These are phyloP conservation scores for Russula earlei DNA, from an alignment of 768 basidiomycete species.

Conservation along the genomic window DNA sequence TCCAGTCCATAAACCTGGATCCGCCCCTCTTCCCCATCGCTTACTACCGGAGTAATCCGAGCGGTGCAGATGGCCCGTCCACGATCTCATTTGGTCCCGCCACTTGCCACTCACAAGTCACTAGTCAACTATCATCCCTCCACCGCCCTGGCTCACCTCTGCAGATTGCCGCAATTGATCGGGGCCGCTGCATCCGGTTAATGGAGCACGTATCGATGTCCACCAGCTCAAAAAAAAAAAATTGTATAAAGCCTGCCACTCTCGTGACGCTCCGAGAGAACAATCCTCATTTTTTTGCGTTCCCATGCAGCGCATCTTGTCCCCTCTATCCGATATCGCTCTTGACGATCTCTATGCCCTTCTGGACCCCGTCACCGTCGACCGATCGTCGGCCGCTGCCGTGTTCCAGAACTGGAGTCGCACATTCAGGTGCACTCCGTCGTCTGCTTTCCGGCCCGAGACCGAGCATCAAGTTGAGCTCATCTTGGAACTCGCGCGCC, in stretches of 20 bases:
- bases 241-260: constrained; percentile 11
- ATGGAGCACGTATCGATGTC: constrained; percentile 1
- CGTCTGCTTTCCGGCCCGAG: constrained; percentile 67
- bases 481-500: constrained; percentile 71
- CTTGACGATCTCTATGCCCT: constrained; percentile 40
- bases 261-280: background rate
- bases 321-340: constrained; percentile 32
- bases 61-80: background rate
- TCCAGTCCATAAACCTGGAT: background rate
- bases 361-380: constrained; percentile 47
- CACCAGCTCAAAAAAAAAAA: background rate
- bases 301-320: constrained; percentile 12
- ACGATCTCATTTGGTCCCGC: constrained; percentile 1
- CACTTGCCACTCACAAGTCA: background rate
- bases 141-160: constrained; percentile 7
- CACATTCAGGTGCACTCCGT: constrained; percentile 63
- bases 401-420: constrained; percentile 81
- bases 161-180: constrained; percentile 19
- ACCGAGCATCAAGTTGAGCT: constrained; percentile 57
- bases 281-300: background rate
- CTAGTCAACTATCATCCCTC: background rate
- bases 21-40: background rate
- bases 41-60: background rate
- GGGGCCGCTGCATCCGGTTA: constrained; percentile 7
- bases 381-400: constrained; percentile 31